These are phyloP conservation scores for Aphanocladium album DNA, from an alignment of 2,329 filamentous ascomycete species.

Conservation along the genomic window DNA sequence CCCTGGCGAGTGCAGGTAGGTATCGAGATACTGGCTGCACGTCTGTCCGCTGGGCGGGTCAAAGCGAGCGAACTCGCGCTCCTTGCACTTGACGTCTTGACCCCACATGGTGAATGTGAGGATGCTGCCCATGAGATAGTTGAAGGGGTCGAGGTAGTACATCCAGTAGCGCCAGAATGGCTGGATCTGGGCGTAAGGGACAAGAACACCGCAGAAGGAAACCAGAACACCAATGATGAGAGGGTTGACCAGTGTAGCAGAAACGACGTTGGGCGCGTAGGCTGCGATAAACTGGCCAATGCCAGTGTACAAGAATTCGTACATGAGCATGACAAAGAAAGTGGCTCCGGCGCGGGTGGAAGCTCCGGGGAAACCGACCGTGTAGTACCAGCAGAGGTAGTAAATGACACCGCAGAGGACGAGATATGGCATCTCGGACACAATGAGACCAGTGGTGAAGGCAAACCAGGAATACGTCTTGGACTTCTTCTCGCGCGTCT, in stretches of 20 bases:
- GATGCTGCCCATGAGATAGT: slow-evolving; percentile 54
- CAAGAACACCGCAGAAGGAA: slow-evolving; percentile 70
- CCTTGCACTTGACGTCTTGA: slow-evolving; percentile 39
- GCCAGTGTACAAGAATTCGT: slow-evolving; percentile 55
- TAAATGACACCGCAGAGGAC: slow-evolving; percentile 41
- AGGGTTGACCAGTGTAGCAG: slow-evolving; percentile 54
- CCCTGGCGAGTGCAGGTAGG: slow-evolving; percentile 40
- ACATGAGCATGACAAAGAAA: slow-evolving; percentile 52
- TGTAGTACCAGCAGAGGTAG: slow-evolving; percentile 54
- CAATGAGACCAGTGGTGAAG: slow-evolving; percentile 49
- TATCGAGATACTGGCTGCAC: slow-evolving; percentile 52
- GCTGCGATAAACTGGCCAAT: slow-evolving; percentile 61
- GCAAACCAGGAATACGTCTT: slow-evolving; percentile 58
- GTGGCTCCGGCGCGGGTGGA: slow-evolving; percentile 44
- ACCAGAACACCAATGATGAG: slow-evolving; percentile 54
- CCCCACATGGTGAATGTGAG: slow-evolving; percentile 48
- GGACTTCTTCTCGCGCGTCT: slow-evolving; percentile 54
- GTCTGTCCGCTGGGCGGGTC: slow-evolving; percentile 46
- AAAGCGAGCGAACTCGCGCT: slow-evolving; percentile 46
- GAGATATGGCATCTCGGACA: slow-evolving; percentile 44
- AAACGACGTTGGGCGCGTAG: slow-evolving; percentile 56
- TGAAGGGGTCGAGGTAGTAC: slow-evolving; percentile 57
- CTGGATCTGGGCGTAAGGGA: slow-evolving; percentile 59
- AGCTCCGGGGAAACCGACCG: slow-evolving; percentile 44
- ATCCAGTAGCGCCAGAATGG: slow-evolving; percentile 66